Evolutionary conservation across 106 monocot genomes (phyloP), one percentile per base, ranked within the genome.

Genomic region (Allium fistulosum): DNA sequence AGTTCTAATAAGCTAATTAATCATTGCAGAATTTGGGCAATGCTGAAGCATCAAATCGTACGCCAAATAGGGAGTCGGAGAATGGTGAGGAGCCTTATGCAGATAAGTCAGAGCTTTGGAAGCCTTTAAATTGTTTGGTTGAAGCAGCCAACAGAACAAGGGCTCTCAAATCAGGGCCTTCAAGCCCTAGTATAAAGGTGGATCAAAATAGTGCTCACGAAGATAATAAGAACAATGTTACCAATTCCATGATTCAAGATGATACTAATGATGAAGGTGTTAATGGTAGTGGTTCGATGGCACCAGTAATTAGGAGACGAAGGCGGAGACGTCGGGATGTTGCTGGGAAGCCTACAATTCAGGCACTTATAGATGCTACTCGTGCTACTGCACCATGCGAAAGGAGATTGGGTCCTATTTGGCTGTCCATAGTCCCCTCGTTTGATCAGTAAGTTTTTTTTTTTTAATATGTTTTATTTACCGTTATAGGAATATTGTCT

Each of bases 101-200:
- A 11, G 86, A 84, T 58, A 89, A 80, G 49, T 11, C 78, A 46
- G 94, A 94, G 48, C 72, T 87, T 57, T 94, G 89, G 94, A 89
- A 84, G 63, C 93, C 86, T 61, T 76, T 93, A 50, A 93, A 86
- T 71, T 86, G 82, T 82, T 77, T 94, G 63, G 93, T 94, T 58
- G 94, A 89, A 84, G 89, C 75, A 56, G 94, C 86, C 52, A 81
- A 90, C 51, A 79, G 80, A 75, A 86, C 88, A 59, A 90, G 86
- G 78, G 62, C 73, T 51, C 48, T 62, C 27, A 93, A 80, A 68
- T 80, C 68, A 17, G 79, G 59, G 67, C 53, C 70, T n/a, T 81
- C 70, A 48, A 77, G 65, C 65, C 62, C 81, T 70, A 57, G 50
- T 79, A 17, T 77, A n/a, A 86, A 88, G 73, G 17, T 49, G 58